Percentiles rank a stretch among this genome's conserved stretches.
Conservation (phyloP, 768 basidiomycete species). For the Suillus subalutaceus region DNA sequence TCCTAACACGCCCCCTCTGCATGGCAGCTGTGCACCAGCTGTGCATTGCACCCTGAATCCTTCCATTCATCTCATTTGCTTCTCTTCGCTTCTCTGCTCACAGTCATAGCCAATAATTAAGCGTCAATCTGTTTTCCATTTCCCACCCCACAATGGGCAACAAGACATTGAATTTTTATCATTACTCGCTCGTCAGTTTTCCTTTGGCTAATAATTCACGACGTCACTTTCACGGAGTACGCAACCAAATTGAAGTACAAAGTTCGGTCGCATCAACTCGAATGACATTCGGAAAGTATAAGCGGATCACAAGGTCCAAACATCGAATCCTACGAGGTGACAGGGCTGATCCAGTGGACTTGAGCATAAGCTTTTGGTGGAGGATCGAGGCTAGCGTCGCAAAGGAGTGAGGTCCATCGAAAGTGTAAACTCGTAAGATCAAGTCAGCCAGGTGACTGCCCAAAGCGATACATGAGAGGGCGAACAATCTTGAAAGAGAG, state of each 20-base stretch:
- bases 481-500: neutral
- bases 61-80: neutral
- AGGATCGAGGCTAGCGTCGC: too few relatives aligned
- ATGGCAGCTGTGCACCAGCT: too few relatives aligned
- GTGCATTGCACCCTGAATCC: too few relatives aligned
- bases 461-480: neutral
- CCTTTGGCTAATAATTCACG: too few relatives aligned
- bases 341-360: neutral
- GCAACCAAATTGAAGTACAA: too few relatives aligned
- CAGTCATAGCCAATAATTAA: neutral
- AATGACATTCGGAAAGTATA: too few relatives aligned
- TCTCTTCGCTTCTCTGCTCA: neutral
- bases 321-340: too few relatives aligned
- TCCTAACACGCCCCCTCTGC: neutral
- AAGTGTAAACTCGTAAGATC: neutral
- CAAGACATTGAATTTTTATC: neutral
- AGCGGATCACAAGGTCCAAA: too few relatives aligned
- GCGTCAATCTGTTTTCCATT: neutral
- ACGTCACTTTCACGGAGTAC: too few relatives aligned
- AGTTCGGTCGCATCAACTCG: too few relatives aligned
- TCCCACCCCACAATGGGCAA: neutral
- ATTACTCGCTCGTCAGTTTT: neutral
- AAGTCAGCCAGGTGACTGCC: neutral
- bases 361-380: too few relatives aligned
- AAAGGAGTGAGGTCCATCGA: too few relatives aligned